Evolutionary conservation across 441 rosid genomes (phyloP), one percentile per base, ranked within the genome.

Genomic region (Adansonia madagascariensis): DNA sequence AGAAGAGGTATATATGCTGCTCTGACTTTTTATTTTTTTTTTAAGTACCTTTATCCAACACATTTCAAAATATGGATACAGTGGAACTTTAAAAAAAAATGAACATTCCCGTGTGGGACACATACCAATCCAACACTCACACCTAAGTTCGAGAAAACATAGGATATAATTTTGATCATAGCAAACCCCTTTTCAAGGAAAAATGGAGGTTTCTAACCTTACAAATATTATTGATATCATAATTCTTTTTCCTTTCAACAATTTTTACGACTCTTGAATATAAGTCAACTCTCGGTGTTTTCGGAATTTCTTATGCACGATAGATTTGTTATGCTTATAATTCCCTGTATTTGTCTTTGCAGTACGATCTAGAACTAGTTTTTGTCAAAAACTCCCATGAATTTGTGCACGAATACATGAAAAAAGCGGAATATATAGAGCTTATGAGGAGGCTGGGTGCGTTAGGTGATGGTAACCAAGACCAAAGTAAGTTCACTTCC

Each of bases 391-490:
- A 94, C 77, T 88, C 93, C 0, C 99, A 95, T 20, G 97, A 94
- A 79, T 94, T 96, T 84, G 93, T 94, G 62, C 93, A 89, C 2
- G 97, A 96, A 67, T 92, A 91, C 84, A 64, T 94, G 90, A 91
- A 89, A 81, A 91, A 83, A 67, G 89, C 89, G 18, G 99, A 92
- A 61, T 85, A 86, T 59, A 77, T 91, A 12, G 98, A 96, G 20
- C 90, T 94, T 75, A 92, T 92, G 98, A 84, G 92, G 73, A 80
- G 98, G 82, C 95, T 94, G 44, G 99, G 99, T 81, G 99, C 99
- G 72, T 82, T 96, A 84, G 99, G 98, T 15, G 97, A 92, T 81
- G 97, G 98, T 79, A 92, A 89, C 86, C 95, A 89, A 78, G 99
- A 94, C 81, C 91, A 84, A 76, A 88, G 97, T 96, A 85, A 85